Base-by-base conservation (phyloP, 2,329 filamentous ascomycete genomes). In the Tolypocladium endophyticum region DNA sequence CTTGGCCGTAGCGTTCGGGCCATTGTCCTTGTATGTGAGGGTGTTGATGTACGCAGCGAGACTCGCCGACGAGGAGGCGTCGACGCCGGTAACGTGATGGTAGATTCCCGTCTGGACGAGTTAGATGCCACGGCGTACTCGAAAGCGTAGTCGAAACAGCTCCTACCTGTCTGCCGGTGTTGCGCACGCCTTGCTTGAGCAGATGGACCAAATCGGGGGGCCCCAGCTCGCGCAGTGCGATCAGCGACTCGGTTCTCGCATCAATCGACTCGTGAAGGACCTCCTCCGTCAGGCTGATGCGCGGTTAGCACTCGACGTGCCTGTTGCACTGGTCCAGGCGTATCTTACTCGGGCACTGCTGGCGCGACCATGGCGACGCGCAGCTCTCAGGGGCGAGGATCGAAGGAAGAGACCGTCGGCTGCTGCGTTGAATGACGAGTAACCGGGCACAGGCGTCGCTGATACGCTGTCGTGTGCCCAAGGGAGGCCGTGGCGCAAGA, bases 41-140 rank as follows among this genome's bases (percentile, higher is more conserved):
- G 93, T 97, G 75, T 97, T 99, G 77, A 99, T 96, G 76, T 99
- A 99, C 67, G 94, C 94, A 47, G 94, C 94, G 61, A 99, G 79
- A 76, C 93, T 97, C 61, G 94, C 94, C 12, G 94, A 97, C 8
- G 94, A 97, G 2, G 94, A 99, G 56, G 94, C 94, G 76, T 99
- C 94, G 70, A 97, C 87, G 62, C 94, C 94, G 45, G 92, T 96
- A 67, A 97, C 92, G 86, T 99, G 94, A 74, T 99, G 94, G 73
- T 99, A 99, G 59, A 97, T 87, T 61, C 94, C 94, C 62, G 87
- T 87, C 89, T 97, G 56, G 4, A 57, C 38, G 45, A 20, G 58
- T 71, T 60, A 70, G 65, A 58, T 61, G 23, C 36, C 60, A 52
- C 62, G 60, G 35, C 9, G 4, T 25, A 25, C 50, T 28, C 52